Evolutionary conservation across 495 filamentous ascomycete species (phyloP), one percentile per base, ranked within the genome.

Genomic region (Lophium mytilinum): DNA sequence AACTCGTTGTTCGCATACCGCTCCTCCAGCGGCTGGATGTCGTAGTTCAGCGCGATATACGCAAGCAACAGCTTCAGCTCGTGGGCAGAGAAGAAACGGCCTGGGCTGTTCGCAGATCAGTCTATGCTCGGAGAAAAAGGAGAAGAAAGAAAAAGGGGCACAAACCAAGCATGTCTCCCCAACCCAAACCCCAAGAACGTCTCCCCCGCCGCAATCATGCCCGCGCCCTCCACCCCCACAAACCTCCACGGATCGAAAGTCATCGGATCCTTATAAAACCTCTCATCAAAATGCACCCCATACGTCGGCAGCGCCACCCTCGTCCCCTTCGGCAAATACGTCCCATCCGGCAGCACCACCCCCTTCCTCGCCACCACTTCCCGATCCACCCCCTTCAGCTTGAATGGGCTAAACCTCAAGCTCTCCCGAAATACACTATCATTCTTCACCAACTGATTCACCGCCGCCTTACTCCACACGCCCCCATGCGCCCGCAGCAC

Each of bases 391-490:
- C 73, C 74, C 14, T 70, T 66, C 35, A 66, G 69, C 30, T 71
- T 64, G 52, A 78, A 71, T 7, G 69, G 70, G 43, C 67, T 65
- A 5, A 75, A 50, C 9, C 75, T 69, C 60, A 78, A 65, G 46
- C 68, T 73, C 56, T 78, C 75, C 33, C 70, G 66, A 9, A 76
- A 58, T 21, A 66, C 67, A 58, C 66, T 71, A 63, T 79, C 76
- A 9, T 75, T 61, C 48, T 67, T 72, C 11, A 68, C 56, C 66
- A 79, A 72, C 39, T 54, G 58, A 9, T 41, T 56, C 9, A 64
- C 37, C 3, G 46, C 40, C 10, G 40, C 14, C 15, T 56, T 64
- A 24, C 18, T 48, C 45, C 45, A 48, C 9, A n/a, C 33, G 10
- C 41, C 37, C 43, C 30, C 41, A 18, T 53, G 37, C 24, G 33